Evolutionary conservation across 345 rosid species (phyloP).

Genomic region (Hypericum androsaemum): DNA sequence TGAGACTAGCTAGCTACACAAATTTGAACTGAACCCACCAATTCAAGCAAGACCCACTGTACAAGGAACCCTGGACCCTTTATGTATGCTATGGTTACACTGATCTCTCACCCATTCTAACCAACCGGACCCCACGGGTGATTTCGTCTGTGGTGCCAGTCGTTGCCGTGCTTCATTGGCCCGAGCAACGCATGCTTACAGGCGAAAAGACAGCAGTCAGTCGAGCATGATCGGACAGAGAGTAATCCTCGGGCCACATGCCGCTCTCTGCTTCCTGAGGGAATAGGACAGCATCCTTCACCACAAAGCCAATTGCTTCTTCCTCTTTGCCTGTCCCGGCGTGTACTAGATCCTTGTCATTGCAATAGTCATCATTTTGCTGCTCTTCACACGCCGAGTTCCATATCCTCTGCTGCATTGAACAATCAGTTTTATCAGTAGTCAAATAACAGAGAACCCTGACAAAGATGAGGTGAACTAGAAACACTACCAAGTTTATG

Average conservation of each 20-base stretch:
- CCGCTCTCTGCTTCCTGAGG: constrained; percentile 77
- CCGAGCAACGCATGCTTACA: constrained; percentile 31
- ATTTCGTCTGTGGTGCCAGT: too few relatives aligned
- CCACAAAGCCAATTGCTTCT: constrained; percentile 47
- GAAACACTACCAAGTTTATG: too few relatives aligned
- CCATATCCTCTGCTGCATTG: constrained; percentile 18
- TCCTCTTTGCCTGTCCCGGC: background rate
- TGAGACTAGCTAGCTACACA: too few relatives aligned
- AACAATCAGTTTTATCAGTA: background rate
- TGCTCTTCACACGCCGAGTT: constrained; percentile 4
- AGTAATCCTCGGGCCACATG: constrained; percentile 64
- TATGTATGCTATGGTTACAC: too few relatives aligned
- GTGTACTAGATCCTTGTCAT: background rate
- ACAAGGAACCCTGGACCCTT: too few relatives aligned
- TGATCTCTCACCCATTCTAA: too few relatives aligned
- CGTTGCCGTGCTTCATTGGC: too few relatives aligned
- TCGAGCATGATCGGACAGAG: constrained; percentile 68
- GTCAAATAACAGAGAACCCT: too few relatives aligned
- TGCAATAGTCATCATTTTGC: constrained; percentile 8
- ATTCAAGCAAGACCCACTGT: too few relatives aligned
- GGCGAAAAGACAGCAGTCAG: constrained; percentile 72
- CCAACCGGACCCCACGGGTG: too few relatives aligned
- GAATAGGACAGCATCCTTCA: constrained; percentile 61
- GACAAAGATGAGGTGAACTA: too few relatives aligned
- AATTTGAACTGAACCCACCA: too few relatives aligned